Conservation (phyloP, 805 yeast species). For the Candida schatavii region DNA sequence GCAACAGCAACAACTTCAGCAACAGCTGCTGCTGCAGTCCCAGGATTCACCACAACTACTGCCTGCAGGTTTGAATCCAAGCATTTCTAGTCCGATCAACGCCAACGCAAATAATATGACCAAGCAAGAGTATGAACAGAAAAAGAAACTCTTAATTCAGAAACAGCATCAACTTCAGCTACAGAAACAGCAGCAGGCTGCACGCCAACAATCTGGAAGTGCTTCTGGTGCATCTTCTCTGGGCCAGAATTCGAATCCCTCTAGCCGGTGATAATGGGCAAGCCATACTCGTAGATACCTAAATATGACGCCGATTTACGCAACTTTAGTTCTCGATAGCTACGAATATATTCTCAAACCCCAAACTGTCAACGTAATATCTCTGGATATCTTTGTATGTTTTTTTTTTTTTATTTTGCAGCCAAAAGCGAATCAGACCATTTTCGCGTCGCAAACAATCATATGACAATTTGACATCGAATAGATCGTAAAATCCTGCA, state of each 20-base stretch:
- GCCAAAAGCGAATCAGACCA: no score
- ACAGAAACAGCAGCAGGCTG: constrained; percentile 1
- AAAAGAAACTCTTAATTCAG: constrained; percentile 34
- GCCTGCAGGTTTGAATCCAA: neutral
- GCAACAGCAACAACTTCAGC: constrained; percentile 20
- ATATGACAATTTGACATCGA: no score
- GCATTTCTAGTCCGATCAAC: constrained; percentile 14
- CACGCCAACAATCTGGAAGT: neutral
- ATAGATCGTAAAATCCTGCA: no score
- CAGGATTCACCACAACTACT: constrained; percentile 5
- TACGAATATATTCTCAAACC: no score
- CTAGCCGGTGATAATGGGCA: no score
- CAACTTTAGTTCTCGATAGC: no score
- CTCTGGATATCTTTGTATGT: no score
- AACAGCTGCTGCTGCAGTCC: constrained; percentile 9
- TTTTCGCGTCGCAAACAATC: no score
- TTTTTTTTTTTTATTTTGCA: no score
- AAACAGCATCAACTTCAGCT: constrained; percentile 25
- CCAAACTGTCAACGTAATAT: no score
- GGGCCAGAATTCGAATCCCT: neutral
- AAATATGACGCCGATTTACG: no score
- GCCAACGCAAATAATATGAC: constrained; percentile 20
- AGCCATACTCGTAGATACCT: no score
- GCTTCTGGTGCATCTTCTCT: neutral
- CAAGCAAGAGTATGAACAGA: constrained; percentile 34